A percentile compares a stretch with the other conserved stretches of the same genome.
Conservation (phyloP, 148 eudicot genomes). For the Hydrangea macrophylla region DNA sequence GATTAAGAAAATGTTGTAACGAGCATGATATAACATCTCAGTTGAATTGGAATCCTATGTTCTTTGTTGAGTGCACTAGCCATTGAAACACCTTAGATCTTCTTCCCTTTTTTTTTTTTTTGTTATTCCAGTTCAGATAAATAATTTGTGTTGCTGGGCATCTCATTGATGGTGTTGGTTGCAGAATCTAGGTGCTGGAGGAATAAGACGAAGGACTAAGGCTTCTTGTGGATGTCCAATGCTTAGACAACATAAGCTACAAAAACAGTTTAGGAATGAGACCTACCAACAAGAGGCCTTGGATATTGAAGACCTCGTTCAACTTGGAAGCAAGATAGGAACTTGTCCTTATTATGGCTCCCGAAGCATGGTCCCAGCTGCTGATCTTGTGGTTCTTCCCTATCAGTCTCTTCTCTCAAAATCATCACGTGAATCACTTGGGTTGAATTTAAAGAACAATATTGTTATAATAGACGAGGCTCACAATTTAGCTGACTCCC, state of each 20-base stretch:
- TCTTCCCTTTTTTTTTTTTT: background rate
- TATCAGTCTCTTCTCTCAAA: slow-evolving; percentile 93
- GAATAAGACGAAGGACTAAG: slow-evolving; percentile 51
- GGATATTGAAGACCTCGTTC: slow-evolving; percentile 95
- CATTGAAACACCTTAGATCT: background rate
- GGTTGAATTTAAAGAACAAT: slow-evolving; percentile 67
- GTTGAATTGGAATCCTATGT: background rate
- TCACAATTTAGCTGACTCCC: slow-evolving; percentile 96
- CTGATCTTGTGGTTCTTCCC: slow-evolving; percentile 93
- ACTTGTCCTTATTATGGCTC: slow-evolving; percentile 98
- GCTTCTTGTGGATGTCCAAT: slow-evolving; percentile 83
- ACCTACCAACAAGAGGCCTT: slow-evolving; percentile 55
- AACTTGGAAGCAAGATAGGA: slow-evolving; percentile 69
- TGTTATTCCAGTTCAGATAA: background rate
- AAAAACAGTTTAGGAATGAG: slow-evolving; percentile 57
- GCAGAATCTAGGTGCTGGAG: slow-evolving; percentile 65
- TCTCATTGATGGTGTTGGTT: slow-evolving; percentile 13
- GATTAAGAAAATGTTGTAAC: background rate
- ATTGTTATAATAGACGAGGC: slow-evolving; percentile 90
- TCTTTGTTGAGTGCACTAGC: background rate
- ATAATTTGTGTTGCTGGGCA: slow-evolving; percentile 7
- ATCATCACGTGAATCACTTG: slow-evolving; percentile 95
- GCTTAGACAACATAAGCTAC: slow-evolving; percentile 69
- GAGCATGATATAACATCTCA: background rate
- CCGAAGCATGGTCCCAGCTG: slow-evolving; percentile 66